Evolutionary conservation across 495 filamentous ascomycete genomes (phyloP), one percentile per base, ranked within the genome.

Genomic region (Stereocaulon alpinum): DNA sequence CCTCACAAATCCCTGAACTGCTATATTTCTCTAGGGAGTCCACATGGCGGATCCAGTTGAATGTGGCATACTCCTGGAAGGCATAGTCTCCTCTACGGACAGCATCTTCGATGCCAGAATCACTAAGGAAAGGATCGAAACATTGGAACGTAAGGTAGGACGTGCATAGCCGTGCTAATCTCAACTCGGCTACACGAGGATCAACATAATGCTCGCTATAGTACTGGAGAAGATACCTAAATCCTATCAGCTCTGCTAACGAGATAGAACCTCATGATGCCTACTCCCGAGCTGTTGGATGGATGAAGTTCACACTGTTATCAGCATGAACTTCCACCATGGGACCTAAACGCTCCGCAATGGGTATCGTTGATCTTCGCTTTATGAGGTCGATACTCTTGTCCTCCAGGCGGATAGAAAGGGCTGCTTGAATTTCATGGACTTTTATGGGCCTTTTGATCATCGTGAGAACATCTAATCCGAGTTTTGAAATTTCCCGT

Each of bases 241-340:
- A 11, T 11, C 5, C 6, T 6, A 1, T 59, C 20, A 59, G 56
- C 17, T 14, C 30, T 6, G 17, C 15, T 24, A 22, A 0, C 2
- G 30, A 22, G 45, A 10, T 15, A 7, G 3, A 47, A 20, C n/a
- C 10, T 40, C 10, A 32, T 1, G 2, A 12, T 40, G 40, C 56
- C 15, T 40, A 69, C 67, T 66, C 60, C 53, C 60, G 66, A 2
- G 64, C 66, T 11, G 64, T 64, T 48, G 63, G 61, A 50, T 69
- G 67, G 20, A 67, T 54, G n/a, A 69, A 69, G 15, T 40, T 48
- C 4, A 69, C 40, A 6, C 20, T 50, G 3, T 54, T 56, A 29
- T 66, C 58, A 22, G n/a, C 40, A 30, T 63, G 58, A 18, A 66
- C 22, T 27, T 68, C 67, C 6, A 69, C 52, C 9, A 69, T 62